Evolutionary conservation across 345 rosid species (phyloP), one percentile per base, ranked within the genome.

Genomic region (Gossypioides kirkii): DNA sequence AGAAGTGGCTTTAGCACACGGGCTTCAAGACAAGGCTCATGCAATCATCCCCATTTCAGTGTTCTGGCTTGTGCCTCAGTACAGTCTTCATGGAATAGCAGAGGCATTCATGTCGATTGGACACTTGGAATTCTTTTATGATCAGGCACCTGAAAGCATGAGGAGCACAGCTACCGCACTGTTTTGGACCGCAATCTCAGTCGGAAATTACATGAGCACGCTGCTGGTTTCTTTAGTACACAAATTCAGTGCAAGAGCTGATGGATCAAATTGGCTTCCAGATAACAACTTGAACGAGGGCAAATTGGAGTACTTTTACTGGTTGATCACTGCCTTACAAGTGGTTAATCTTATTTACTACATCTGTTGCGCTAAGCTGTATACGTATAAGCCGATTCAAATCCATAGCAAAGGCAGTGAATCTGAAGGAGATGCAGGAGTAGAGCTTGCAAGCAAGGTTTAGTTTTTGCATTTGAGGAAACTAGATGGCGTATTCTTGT

Each of bases 141-240:
- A 89, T 66, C 98, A 91, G 67, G 84, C 97, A 6, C 98, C 98
- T 0, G 95, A 91, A 74, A 91, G 97, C 78, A 93, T 91, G 98
- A 86, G 94, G 71, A 91, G 94, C 69, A 83, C 88, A 0, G 97
- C 97, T 22, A 82, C 82, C 26, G 93, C 93, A 0, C 77, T 93
- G 50, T 90, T 90, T 70, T 93, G 98, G 98, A 72, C 80, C 16
- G 81, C 93, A 6, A 89, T 89, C 50, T 86, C 97, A 4, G 79
- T 76, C 0, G 97, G 98, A 52, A 89, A 89, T 76, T 91, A 90
- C 64, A 59, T 70, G 43, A 93, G 98, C 52, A 91, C 98, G 3
- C 78, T 93, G 59, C 73, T 90, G 36, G 98, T 91, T 58, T 80
- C 91, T 2, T 4, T 89, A 60, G 86, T 91, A 46, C 98, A 93